These are phyloP conservation scores for Harringtonia lauricola DNA, from an alignment of 2,329 filamentous ascomycete genomes.

Conservation along the genomic window DNA sequence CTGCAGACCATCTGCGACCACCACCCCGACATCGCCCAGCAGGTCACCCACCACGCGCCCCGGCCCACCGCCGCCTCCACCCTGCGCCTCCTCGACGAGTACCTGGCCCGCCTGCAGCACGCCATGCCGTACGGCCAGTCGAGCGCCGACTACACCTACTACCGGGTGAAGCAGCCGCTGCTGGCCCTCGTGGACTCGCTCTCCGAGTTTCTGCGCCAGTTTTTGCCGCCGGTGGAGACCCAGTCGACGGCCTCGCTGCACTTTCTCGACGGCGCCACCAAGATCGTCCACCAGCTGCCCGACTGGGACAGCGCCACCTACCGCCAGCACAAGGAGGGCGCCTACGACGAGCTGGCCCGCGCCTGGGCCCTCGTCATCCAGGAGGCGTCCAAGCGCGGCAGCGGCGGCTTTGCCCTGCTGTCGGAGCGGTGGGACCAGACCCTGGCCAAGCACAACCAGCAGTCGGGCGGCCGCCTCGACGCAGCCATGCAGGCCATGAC, in stretches of 20 bases:
- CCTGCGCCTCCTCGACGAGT: constrained; percentile 68
- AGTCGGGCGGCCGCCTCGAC: constrained; percentile 70
- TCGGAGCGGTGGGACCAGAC: constrained; percentile 89
- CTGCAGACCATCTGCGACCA: constrained; percentile 87
- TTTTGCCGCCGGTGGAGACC: constrained; percentile 79
- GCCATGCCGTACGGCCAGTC: constrained; percentile 80
- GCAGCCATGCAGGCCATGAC: constrained; percentile 70
- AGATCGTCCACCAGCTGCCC: constrained; percentile 79
- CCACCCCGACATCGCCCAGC: constrained; percentile 74
- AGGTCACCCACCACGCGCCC: constrained; percentile 75
- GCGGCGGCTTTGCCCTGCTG: constrained; percentile 71
- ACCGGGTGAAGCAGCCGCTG: constrained; percentile 75
- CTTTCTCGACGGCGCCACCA: constrained; percentile 82
- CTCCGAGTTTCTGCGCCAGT: constrained; percentile 90
- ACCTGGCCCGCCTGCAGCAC: constrained; percentile 65
- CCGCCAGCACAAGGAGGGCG: constrained; percentile 86
- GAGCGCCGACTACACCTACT: constrained; percentile 88
- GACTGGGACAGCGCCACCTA: constrained; percentile 84
- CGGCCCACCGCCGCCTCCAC: constrained; percentile 76
- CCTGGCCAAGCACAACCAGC: constrained; percentile 76
- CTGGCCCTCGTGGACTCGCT: constrained; percentile 77
- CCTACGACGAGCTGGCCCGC: constrained; percentile 90
- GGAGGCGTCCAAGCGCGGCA: constrained; percentile 84
- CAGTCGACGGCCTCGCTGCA: constrained; percentile 75
- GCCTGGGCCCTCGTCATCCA: constrained; percentile 88